A percentile compares a stretch with the other conserved stretches of the same genome.
Conservation (phyloP, 176 grass and related monocot genomes). For the Oryza punctata region DNA sequence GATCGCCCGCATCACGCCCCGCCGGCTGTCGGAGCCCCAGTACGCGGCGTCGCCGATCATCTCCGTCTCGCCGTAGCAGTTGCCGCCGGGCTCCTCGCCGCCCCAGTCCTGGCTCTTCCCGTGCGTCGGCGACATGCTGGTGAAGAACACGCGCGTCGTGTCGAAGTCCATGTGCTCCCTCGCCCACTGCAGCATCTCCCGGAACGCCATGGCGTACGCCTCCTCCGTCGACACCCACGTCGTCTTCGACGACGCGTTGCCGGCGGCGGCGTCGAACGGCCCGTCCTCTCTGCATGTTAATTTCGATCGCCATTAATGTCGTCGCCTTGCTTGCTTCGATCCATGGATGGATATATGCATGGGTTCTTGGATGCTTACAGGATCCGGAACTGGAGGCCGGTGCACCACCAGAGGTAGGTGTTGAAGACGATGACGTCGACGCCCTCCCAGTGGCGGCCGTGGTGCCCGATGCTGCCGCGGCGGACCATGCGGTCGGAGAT, state of each 20-base stretch:
- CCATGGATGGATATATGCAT: neutral
- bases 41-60: constrained; percentile 66
- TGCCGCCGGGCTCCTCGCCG: constrained; percentile 35
- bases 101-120: constrained; percentile 90
- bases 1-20: constrained; percentile 66
- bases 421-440: constrained; percentile 77
- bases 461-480: constrained; percentile 61
- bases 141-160: constrained; percentile 78
- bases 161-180: constrained; percentile 70
- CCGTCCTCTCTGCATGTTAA: constrained; percentile 38
- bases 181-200: constrained; percentile 73
- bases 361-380: constrained; percentile 36
- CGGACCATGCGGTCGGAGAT: constrained; percentile 67
- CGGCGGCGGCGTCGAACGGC: constrained; percentile 25
- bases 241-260: neutral
- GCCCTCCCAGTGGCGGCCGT: constrained; percentile 67
- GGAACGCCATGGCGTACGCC: constrained; percentile 70
- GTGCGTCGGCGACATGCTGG: constrained; percentile 86
- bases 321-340: neutral
- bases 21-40: constrained; percentile 79
- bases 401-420: constrained; percentile 96
- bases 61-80: constrained; percentile 88
- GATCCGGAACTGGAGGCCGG: constrained; percentile 72
- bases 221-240: constrained; percentile 74
- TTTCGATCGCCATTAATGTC: neutral